These are phyloP conservation scores for Lachancea kluyveri DNA, from an alignment of 805 yeast species.

Conservation along the genomic window DNA sequence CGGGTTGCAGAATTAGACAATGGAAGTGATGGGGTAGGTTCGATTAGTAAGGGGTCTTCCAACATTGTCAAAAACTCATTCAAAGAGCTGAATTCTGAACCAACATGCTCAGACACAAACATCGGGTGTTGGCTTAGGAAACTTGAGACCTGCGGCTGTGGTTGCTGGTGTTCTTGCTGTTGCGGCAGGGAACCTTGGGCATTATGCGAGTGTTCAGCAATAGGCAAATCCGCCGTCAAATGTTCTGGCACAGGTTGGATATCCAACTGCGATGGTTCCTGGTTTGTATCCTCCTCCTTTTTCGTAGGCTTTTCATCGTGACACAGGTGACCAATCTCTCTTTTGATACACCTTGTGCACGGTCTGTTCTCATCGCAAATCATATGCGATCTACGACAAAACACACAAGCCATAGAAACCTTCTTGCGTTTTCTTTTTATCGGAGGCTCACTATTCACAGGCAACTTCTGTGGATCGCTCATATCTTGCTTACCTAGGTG, in stretches of 20 bases:
- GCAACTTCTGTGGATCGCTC: too few relatives aligned
- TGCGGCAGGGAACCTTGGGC: slow-evolving; percentile 14
- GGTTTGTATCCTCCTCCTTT: slow-evolving; percentile 10
- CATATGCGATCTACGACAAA: slow-evolving; percentile 91
- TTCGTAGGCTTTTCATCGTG: slow-evolving; percentile 45
- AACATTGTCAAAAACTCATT: slow-evolving; percentile 86
- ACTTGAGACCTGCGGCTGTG: slow-evolving; percentile 7
- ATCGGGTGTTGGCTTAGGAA: slow-evolving; percentile 57
- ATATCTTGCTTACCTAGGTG: too few relatives aligned
- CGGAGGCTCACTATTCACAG: too few relatives aligned
- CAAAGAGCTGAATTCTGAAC: slow-evolving; percentile 83
- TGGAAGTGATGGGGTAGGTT: slow-evolving; percentile 7
- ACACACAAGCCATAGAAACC: slow-evolving; percentile 61
- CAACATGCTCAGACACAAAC: slow-evolving; percentile 86
- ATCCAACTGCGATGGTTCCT: slow-evolving; percentile 3
- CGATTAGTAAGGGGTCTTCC: slow-evolving; percentile 60
- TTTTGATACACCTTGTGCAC: slow-evolving; percentile 72
- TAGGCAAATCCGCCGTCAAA: slow-evolving; percentile 3
- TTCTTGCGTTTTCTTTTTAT: slow-evolving; percentile 18
- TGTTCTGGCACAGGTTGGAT: slow-evolving; percentile 8
- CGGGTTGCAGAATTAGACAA: too few relatives aligned
- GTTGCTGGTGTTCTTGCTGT: slow-evolving; percentile 20
- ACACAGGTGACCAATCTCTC: slow-evolving; percentile 86
- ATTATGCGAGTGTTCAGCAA: slow-evolving; percentile 28
- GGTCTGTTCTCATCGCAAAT: slow-evolving; percentile 75